Percentiles rank a stretch among this genome's conserved stretches.
Conservation (phyloP, 2,329 filamentous ascomycete species). For the Paecilomyces fulvus region DNA sequence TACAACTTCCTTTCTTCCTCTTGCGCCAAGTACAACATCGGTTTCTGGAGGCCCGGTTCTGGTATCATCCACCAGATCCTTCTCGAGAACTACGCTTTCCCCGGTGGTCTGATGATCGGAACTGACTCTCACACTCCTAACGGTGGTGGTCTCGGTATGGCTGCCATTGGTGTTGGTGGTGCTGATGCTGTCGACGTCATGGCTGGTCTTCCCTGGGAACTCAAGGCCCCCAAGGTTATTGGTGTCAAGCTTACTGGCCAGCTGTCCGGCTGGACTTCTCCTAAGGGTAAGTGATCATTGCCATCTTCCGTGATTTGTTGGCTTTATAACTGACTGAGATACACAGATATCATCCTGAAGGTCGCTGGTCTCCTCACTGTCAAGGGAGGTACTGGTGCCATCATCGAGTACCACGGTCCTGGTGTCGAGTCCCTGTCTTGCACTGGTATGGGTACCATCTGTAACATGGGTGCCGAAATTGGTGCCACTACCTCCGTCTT, state of each 20-base stretch:
- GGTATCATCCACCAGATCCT: conserved; percentile 99
- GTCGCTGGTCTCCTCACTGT: conserved; percentile 94
- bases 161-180: conserved; percentile 92
- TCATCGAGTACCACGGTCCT: conserved; percentile 52
- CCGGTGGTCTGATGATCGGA: conserved; percentile 93
- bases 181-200: conserved; percentile 98
- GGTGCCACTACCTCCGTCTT: conserved; percentile 82
- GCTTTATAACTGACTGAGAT: conserved; percentile 2
- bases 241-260: conserved; percentile 90
- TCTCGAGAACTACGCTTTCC: conserved; percentile 98
- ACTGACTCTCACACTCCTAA: conserved; percentile 98
- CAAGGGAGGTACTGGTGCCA: conserved; percentile 92
- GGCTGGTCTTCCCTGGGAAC: conserved; percentile 93
- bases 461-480: conserved; percentile 59
- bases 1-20: conserved; percentile 93
- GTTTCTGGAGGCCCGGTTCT: conserved; percentile 97
- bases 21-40: conserved; percentile 99
- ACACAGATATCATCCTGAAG: conserved; percentile 85
- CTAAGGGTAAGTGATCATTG: conserved; percentile 64
- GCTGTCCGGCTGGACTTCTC: conserved; percentile 82
- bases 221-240: conserved; percentile 96
- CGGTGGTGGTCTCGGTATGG: conserved; percentile 90
- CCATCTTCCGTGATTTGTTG: conserved; percentile 1
- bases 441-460: conserved; percentile 83
- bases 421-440: conserved; percentile 66